A percentile compares a stretch with the other conserved stretches of the same genome.
Conservation (phyloP, 257 asterid species). For the Solanum paucissectum region DNA sequence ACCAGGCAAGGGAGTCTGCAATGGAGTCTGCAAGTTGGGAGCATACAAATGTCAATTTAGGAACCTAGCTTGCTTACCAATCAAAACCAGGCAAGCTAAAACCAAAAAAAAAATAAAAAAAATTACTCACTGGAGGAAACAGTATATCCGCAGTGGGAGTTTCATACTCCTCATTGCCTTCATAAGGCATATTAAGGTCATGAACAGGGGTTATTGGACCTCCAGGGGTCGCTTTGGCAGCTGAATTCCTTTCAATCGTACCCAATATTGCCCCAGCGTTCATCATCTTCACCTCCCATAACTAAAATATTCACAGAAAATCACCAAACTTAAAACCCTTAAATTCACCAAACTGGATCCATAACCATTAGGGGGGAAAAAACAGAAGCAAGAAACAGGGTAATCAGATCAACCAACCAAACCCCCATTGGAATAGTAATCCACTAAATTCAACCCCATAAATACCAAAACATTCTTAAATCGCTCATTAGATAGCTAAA, state of each 20-base stretch:
- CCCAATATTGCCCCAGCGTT: conserved; percentile 79
- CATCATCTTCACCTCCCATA: conserved; percentile 93
- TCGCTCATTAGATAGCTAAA: background rate
- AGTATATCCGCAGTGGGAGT: conserved; percentile 94
- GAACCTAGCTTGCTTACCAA: background rate
- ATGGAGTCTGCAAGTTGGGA: conserved; percentile 58
- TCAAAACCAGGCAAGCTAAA: background rate
- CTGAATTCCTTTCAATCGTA: conserved; percentile 70
- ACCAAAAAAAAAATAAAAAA: background rate
- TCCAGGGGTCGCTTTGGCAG: conserved; percentile 37
- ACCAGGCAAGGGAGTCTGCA: conserved; percentile 80
- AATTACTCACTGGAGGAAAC: conserved; percentile 78
- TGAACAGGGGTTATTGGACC: conserved; percentile 64
- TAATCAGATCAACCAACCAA: background rate
- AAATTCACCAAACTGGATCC: conserved; percentile 16
- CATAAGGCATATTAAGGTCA: conserved; percentile 91
- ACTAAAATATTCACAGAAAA: conserved; percentile 24
- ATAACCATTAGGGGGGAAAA: background rate
- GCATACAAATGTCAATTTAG: background rate
- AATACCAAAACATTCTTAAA: background rate
- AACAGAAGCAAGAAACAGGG: conserved; percentile 3
- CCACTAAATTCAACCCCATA: background rate
- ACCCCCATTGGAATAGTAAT: background rate
- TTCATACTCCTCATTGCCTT: conserved; percentile 92
- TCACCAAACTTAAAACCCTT: conserved; percentile 1